Evolutionary conservation across 352 stramenopile genomes (phyloP).

Genomic region (Globisporangium cystogenes): DNA sequence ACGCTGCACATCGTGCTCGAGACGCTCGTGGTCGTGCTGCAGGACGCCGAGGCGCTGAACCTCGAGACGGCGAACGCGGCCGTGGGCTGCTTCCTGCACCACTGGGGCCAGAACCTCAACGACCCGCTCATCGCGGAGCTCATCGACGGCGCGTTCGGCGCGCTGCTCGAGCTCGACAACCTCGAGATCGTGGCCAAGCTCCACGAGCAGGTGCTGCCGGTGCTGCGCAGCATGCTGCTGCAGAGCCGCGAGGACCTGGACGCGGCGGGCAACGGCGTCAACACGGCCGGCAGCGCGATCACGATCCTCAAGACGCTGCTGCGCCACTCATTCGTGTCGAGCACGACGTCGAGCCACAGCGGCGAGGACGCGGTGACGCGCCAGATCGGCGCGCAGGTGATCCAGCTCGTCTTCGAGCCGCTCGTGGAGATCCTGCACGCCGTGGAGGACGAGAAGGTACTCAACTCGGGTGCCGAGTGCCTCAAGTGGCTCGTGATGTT

Average conservation of each 20-base stretch:
- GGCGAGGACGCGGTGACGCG: constrained; percentile 23
- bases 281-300: constrained; percentile 58
- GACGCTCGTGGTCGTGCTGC: constrained; percentile 66
- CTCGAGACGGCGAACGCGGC: constrained; percentile 37
- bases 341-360: constrained; percentile 17
- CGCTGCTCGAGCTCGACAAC: constrained; percentile 60
- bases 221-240: constrained; percentile 50
- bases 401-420: constrained; percentile 71
- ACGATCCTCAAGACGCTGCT: constrained; percentile 72
- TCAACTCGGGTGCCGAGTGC: constrained; percentile 70
- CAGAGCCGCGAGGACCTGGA: constrained; percentile 44
- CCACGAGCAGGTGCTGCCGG: constrained; percentile 59
- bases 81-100: constrained; percentile 54
- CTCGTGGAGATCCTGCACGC: constrained; percentile 49
- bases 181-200: constrained; percentile 46
- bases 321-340: constrained; percentile 58
- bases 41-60: constrained; percentile 37
- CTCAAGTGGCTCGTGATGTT: constrained; percentile 86
- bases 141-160: constrained; percentile 60
- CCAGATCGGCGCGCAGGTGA: constrained; percentile 53
- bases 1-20: constrained; percentile 77
- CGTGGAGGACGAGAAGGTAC: constrained; percentile 72
- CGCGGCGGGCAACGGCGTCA: constrained; percentile 44
- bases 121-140: constrained; percentile 71
- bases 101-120: constrained; percentile 68